Conservation (phyloP, 768 basidiomycete genomes). For the Chalciporus chontae region DNA sequence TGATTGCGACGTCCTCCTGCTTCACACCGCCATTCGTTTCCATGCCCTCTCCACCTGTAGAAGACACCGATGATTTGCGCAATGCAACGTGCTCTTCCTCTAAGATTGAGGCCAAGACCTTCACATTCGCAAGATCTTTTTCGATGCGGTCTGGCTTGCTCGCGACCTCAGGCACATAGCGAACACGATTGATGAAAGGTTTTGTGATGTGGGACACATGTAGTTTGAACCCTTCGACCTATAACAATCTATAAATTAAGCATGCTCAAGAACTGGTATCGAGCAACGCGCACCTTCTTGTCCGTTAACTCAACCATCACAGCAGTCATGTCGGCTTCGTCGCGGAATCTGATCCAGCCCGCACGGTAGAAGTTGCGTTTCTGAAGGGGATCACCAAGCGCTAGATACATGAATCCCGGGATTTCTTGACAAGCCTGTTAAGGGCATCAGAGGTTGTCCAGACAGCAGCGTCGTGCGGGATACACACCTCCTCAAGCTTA, state of each 20-base stretch:
- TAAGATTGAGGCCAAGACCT: conserved; percentile 64
- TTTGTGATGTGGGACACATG: conserved; percentile 81
- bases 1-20: conserved; percentile 30
- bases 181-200: conserved; percentile 73
- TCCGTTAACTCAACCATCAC: conserved; percentile 76
- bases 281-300: conserved; percentile 60
- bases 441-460: conserved; percentile 6
- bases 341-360: conserved; percentile 86
- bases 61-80: conserved; percentile 34
- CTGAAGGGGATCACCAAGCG: conserved; percentile 87
- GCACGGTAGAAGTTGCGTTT: conserved; percentile 94
- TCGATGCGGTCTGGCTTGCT: conserved; percentile 75
- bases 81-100: conserved; percentile 66
- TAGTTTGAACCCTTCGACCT: conserved; percentile 95
- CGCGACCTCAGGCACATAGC: conserved; percentile 79
- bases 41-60: conserved; percentile 15
- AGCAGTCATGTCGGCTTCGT: conserved; percentile 76
- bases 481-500: conserved; percentile 81
- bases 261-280: not conserved
- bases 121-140: conserved; percentile 78
- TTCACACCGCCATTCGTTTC: conserved; percentile 29
- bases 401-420: conserved; percentile 83
- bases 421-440: conserved; percentile 69
- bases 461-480: conserved; percentile 4
- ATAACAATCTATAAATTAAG: conserved; percentile 9